Percentiles rank a stretch among this genome's conserved stretches.
phyloP scores from a whole-genome alignment of 139 green algal genomes.

The Zygnema circumcarinatum region DNA sequence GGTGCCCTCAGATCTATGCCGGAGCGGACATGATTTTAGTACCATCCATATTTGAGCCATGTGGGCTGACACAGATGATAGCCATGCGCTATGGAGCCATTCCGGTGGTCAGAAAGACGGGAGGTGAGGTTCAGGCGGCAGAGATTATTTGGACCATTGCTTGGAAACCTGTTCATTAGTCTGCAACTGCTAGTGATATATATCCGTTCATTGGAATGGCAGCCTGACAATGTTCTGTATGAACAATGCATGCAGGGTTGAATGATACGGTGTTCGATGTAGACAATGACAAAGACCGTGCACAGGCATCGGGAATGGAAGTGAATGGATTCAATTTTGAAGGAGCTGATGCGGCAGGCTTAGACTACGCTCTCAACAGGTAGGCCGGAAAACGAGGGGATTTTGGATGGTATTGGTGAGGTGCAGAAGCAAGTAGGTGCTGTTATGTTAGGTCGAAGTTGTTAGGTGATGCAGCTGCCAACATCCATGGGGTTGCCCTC shows the following conservation, averaged over 20 bases:
- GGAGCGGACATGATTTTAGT: conserved; percentile 65
- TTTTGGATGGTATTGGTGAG: no score
- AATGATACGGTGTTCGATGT: conserved; percentile 72
- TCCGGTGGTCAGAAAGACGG: conserved; percentile 64
- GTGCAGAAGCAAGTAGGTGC: no score
- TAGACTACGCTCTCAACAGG: conserved; percentile 93
- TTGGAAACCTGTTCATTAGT: no score
- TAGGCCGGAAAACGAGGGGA: no score
- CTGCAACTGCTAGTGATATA: no score
- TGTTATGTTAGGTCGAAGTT: no score
- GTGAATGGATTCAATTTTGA: conserved; percentile 93
- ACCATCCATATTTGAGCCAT: conserved; percentile 69
- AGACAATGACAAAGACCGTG: conserved; percentile 65
- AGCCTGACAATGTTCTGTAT: no score
- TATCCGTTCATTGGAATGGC: no score
- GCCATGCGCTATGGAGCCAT: conserved; percentile 71
- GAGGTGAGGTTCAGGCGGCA: conserved; percentile 45
- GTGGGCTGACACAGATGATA: conserved; percentile 70
- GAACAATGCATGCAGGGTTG: no score
- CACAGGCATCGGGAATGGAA: conserved; percentile 64
- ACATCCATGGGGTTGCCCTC: no score
- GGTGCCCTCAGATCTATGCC: conserved; percentile 71
- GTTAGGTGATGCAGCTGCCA: no score
- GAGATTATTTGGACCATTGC: no score
- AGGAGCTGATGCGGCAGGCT: conserved; percentile 78